Evolutionary conservation across 129 eudicot genomes (phyloP), one percentile per base, ranked within the genome.

Genomic region (Tanacetum coccineum): DNA sequence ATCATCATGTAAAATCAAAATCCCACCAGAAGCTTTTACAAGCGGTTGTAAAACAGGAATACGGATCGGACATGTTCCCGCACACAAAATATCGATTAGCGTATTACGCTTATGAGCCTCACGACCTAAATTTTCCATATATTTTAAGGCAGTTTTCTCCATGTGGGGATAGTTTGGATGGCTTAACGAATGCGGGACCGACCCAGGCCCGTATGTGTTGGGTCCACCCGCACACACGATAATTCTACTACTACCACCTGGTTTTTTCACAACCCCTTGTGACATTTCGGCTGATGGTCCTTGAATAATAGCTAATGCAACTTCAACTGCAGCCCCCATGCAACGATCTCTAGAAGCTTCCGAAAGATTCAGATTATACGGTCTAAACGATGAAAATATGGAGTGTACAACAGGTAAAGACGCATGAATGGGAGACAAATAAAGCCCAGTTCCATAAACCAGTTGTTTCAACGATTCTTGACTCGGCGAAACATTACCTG

Each of bases 181-280:
- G 48, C 65, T 74, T 30, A 78, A 79, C 11, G 95, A 93, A 74
- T 88, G 89, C 10, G 95, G 98, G 70, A 93, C 87, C 9, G 98
- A 84, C 30, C 98, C 96, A 21, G 98, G 98, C 28, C 98, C 98
- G 50, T 78, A 82, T 1, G 98, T 88, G 73, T 81, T 81, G 5
- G 98, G 98, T 22, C 98, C 98, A 25, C 95, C 96, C 39, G 96
- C 92, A 71, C 98, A 93, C 10, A 93, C 96, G 30, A 93, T 84
- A 10, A 88, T 76, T 67, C 98, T 79, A 73, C 92, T 81, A 81
- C 87, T 84, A 21, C 92, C 96, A 64, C 98, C 98, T 1, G 87
- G 81, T 45, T 91, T 86, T 81, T 86, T 93, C 21, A 87, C 80
- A 26, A 87, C 86, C 59, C 93, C 93, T 48, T 83, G 88, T 14